These are phyloP conservation scores for Leccinum boreale DNA, from an alignment of 768 basidiomycete species.

Conservation along the genomic window DNA sequence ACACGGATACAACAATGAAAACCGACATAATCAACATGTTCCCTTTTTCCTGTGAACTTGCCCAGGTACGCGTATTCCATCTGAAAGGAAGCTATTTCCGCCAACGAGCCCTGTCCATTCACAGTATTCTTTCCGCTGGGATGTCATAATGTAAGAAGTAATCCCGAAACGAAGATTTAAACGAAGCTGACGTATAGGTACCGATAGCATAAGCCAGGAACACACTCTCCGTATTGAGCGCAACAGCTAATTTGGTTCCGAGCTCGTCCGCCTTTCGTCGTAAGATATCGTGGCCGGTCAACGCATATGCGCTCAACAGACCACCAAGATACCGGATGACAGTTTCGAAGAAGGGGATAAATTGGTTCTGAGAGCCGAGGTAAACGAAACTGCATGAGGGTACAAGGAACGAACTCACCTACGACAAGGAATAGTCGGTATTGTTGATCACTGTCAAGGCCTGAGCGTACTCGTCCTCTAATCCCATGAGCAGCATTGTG, in stretches of 20 bases:
- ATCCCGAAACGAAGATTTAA: neutral
- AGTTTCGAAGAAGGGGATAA: no score
- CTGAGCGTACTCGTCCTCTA: no score
- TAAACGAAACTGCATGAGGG: no score
- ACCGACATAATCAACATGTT: constrained; percentile 55
- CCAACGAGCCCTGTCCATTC: constrained; percentile 41
- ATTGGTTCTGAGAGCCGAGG: no score
- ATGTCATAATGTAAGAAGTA: neutral
- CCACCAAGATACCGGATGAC: no score
- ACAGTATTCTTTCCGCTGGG: neutral
- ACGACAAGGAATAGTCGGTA: no score
- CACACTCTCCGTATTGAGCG: constrained; percentile 67
- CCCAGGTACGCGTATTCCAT: constrained; percentile 85
- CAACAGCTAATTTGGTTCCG: constrained; percentile 61
- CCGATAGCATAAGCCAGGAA: constrained; percentile 71
- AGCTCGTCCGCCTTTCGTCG: constrained; percentile 68
- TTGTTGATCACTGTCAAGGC: no score
- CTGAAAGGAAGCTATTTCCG: constrained; percentile 79
- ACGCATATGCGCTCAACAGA: no score
- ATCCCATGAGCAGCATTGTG: no score
- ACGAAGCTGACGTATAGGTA: constrained; percentile 45
- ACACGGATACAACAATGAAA: neutral
- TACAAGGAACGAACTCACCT: no score
- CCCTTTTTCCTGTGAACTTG: constrained; percentile 67
- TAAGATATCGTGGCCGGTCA: no score